Percentiles rank a stretch among this genome's conserved stretches.
phyloP scores from a whole-genome alignment of 352 stramenopile genomes.

The Phytophthora gonapodyides region DNA sequence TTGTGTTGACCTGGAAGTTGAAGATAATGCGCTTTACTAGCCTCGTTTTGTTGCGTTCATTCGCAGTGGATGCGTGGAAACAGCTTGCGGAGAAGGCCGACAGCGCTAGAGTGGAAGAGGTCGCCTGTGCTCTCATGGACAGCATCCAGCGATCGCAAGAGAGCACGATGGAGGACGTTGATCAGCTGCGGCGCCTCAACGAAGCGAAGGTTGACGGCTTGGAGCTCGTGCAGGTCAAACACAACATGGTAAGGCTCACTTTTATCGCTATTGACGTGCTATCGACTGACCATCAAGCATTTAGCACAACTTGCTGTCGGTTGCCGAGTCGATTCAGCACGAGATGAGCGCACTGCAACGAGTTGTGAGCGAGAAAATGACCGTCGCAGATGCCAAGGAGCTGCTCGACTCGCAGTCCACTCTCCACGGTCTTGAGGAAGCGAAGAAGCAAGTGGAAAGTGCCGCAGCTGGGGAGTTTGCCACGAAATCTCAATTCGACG shows the following conservation, averaged over 20 bases:
- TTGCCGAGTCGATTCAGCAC: constrained; percentile 52
- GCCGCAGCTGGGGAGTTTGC: constrained; percentile 35
- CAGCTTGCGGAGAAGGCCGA: constrained; percentile 46
- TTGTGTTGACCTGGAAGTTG: background rate
- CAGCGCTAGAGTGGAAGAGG: constrained; percentile 33
- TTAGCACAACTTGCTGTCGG: constrained; percentile 47
- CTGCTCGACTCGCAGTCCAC: constrained; percentile 40
- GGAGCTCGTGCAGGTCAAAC: constrained; percentile 46
- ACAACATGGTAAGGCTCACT: constrained; percentile 42
- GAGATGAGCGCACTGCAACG: constrained; percentile 36
- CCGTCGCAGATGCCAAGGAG: constrained; percentile 35
- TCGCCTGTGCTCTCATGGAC: constrained; percentile 32
- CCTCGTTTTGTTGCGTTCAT: background rate
- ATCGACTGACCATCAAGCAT: constrained; percentile 3
- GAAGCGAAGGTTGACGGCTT: constrained; percentile 26
- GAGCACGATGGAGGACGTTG: constrained; percentile 27
- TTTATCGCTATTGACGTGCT: background rate
- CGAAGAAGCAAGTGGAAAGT: constrained; percentile 34
- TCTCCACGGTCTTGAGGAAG: constrained; percentile 26
- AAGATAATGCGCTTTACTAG: background rate
- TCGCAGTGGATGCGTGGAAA: constrained; percentile 44
- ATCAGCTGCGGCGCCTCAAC: constrained; percentile 21
- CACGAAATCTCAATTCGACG: constrained; percentile 35
- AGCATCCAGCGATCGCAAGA: constrained; percentile 39
- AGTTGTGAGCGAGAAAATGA: constrained; percentile 42